phyloP scores from a whole-genome alignment of 805 yeast species.

The Yamadazyma ubonensis region DNA sequence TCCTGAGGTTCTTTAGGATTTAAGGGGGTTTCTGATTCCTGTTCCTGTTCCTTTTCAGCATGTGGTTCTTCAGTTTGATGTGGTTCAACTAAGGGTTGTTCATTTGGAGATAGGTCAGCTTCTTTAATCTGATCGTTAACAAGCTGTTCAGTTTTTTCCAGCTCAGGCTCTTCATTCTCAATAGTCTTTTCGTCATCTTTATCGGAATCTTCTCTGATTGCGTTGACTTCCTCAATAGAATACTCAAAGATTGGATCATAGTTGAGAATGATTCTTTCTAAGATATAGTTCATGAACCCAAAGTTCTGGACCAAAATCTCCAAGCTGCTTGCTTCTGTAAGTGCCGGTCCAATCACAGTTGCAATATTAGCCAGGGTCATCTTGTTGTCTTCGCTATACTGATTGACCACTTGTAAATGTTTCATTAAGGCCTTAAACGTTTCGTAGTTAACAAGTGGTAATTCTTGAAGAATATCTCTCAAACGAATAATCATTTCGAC shows the following conservation, averaged over 20 bases:
- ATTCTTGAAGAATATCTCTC: conserved; percentile 31
- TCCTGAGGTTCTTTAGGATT: not conserved
- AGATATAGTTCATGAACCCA: conserved; percentile 53
- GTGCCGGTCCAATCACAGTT: conserved; percentile 74
- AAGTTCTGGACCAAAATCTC: conserved; percentile 47
- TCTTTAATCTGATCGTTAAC: too few species aligned
- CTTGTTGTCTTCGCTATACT: conserved; percentile 65
- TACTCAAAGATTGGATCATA: conserved; percentile 39
- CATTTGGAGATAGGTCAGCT: too few species aligned
- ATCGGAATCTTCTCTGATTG: not conserved
- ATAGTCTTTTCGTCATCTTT: not conserved
- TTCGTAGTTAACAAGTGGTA: conserved; percentile 68
- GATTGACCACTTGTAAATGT: conserved; percentile 70
- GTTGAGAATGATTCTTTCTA: conserved; percentile 50
- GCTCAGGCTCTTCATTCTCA: not conserved
- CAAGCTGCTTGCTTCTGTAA: conserved; percentile 54
- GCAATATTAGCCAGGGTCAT: conserved; percentile 91
- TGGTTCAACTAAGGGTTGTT: too few species aligned
- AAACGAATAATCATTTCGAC: conserved; percentile 16
- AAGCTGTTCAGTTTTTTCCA: not conserved
- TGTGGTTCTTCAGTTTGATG: not conserved
- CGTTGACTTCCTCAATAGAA: conserved; percentile 7
- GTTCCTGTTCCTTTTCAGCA: not conserved
- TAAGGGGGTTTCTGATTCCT: too few species aligned
- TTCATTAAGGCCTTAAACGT: conserved; percentile 63